Evolutionary conservation across 805 yeast species (phyloP), one percentile per base, ranked within the genome.

Genomic region (Barnettozyma sp.): DNA sequence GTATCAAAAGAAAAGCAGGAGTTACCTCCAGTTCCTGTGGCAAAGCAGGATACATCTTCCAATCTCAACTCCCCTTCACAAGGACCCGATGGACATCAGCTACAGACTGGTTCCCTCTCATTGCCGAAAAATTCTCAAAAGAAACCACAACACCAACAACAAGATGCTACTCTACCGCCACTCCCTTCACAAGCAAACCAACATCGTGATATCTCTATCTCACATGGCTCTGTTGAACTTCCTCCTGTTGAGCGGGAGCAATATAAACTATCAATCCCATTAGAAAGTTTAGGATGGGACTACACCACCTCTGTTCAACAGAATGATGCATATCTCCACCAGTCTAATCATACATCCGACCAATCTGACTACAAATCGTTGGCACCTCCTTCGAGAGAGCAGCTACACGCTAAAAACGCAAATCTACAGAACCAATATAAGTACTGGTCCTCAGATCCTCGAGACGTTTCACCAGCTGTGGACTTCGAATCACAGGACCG

Each of bases 191-290:
- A 24, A 5, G 33, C 32, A 10, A 26, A 38, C 15, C 14, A 34
- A 13, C 28, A 19, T 9, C 32, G 26, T 7, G 34, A 23, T 2
- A 7, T 21, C 14, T 16, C 23, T 8, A 6, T 33, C 22, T 20
- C 30, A 15, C 39, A 56, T 46, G 34, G 58, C 45, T 28, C 49
- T 42, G 46, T 46, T 16, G 45, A 36, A 7, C 34, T 49, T 13
- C 54, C 54, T 10, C 52, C 48, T 32, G 46, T 49, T 31, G 52
- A 48, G 36, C 44, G 48, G 6, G 47, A 50, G 30, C 55, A 51
- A 34, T 48, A 43, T 38, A 42, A 54, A 26, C 26, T 52, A 14
- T 50, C 54, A 14, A 44, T 50, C 8, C 59, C 56, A 2, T 39
- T 49, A 10, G 55, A 46, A 12, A 33, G 36, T 13, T 49, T 52